A percentile compares a stretch with the other conserved stretches of the same genome.
Evolutionary conservation across 1,284 basidiomycete genomes (phyloP).

Genomic region (Takashimella tepidaria): DNA sequence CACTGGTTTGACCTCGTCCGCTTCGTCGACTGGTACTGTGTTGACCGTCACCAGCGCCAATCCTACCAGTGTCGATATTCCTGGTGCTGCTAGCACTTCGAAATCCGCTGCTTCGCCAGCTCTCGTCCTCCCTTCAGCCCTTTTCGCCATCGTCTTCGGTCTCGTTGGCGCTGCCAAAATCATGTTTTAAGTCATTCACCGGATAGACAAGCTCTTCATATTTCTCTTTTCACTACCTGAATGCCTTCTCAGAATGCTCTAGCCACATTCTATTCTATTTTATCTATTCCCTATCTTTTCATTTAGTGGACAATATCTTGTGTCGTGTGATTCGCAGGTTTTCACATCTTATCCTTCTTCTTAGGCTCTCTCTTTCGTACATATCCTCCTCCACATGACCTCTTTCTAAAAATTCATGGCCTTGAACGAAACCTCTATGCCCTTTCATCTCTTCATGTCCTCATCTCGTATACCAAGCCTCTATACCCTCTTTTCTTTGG

Average conservation of each 20-base stretch:
- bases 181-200: not conserved
- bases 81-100: not conserved
- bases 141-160: not conserved
- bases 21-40: not conserved
- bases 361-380: too few relatives aligned
- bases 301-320: too few relatives aligned
- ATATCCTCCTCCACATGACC: too few relatives aligned
- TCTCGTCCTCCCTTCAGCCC: not conserved
- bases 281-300: too few relatives aligned
- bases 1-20: not conserved
- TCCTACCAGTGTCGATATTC: not conserved
- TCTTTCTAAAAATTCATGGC: too few relatives aligned
- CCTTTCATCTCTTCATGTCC: not conserved
- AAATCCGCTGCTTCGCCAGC: not conserved
- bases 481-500: not conserved
- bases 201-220: too few relatives aligned
- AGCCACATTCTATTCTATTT: too few relatives aligned
- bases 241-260: too few relatives aligned
- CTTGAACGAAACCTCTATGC: not conserved
- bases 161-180: not conserved
- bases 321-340: too few relatives aligned
- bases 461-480: not conserved
- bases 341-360: too few relatives aligned
- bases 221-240: too few relatives aligned
- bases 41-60: not conserved